Base-by-base conservation (phyloP, 129 eudicot genomes). In the Arctium lappa region DNA sequence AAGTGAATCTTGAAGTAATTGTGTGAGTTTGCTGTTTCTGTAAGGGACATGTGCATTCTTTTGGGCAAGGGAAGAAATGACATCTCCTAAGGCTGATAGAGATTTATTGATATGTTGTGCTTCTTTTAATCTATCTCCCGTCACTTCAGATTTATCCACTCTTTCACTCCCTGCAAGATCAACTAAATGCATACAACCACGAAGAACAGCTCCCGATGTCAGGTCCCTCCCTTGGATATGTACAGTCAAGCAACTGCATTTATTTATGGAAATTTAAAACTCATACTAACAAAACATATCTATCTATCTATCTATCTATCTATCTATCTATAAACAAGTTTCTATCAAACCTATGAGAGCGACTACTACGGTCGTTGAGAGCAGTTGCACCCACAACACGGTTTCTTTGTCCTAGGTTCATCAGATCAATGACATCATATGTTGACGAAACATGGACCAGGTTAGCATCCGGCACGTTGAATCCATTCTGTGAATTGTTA, bases 131-230 rank as follows among this genome's bases (percentile, higher is more conserved):
- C 99, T 89, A 62, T 95, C 99, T 79, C 99, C 99, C 0, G 97
- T 95, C 31, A 91, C 99, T 87, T 93, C 97, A 60, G 99, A 95
- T 85, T 95, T 95, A 80, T 95, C 97, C 29, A 95, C 99, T 56
- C 99, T 89, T 86, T 95, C 99, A 82, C 99, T 95, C 75, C 99
- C 99, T 3, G 99, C 99, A 60, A 95, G 88, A 89, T 95, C 99
- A 75, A 95, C 99, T 82, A 95, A 88, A 91, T 95, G 99, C 99
- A 95, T 95, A 85, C 99, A 95, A 36, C 99, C 97, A 13, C 93
- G 97, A 39, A 91, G 86, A 78, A 90, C 56, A 2, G 80, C 87
- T 78, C 99, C 97, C 5, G 99, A 84, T 39, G 97, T 90, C 80
- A 95, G 81, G 85, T 95, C 99, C 79, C 84, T 85, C 79, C 99